Evolutionary conservation across 2,329 filamentous ascomycete species (phyloP).

Genomic region (Dryadomyces sulphureus): DNA sequence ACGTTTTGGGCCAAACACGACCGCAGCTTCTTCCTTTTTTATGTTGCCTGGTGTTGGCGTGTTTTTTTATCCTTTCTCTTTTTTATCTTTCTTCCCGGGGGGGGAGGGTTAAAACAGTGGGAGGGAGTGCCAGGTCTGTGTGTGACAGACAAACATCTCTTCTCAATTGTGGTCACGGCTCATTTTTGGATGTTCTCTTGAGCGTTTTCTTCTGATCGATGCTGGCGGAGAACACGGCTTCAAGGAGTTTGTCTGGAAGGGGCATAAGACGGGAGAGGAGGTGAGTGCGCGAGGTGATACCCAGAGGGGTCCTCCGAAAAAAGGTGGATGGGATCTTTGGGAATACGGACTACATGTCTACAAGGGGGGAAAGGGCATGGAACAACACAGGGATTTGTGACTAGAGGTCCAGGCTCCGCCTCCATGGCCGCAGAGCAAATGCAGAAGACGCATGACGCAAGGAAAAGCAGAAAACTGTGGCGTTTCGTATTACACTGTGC

Average conservation of each 20-base stretch:
- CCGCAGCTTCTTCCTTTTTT: neutral
- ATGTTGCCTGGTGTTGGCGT: neutral
- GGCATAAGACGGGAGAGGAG: neutral
- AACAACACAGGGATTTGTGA: neutral
- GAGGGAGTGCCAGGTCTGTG: neutral
- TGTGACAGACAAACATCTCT: neutral
- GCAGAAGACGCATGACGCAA: neutral
- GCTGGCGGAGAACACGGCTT: neutral
- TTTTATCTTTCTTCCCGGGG: neutral
- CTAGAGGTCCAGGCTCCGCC: neutral
- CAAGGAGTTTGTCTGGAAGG: neutral
- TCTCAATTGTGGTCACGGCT: neutral
- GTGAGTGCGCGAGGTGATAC: neutral
- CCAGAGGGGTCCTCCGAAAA: neutral
- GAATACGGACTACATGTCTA: no score
- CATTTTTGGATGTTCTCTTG: neutral
- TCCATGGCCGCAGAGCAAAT: neutral
- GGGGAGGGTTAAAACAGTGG: no score
- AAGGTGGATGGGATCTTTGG: neutral
- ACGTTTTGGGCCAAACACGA: neutral
- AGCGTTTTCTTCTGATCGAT: neutral
- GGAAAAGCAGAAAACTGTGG: neutral
- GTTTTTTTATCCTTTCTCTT: neutral
- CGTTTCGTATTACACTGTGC: no score
- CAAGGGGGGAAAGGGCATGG: neutral